Conservation (phyloP, 2,329 filamentous ascomycete genomes). For the Coniochaeta ligniaria region DNA sequence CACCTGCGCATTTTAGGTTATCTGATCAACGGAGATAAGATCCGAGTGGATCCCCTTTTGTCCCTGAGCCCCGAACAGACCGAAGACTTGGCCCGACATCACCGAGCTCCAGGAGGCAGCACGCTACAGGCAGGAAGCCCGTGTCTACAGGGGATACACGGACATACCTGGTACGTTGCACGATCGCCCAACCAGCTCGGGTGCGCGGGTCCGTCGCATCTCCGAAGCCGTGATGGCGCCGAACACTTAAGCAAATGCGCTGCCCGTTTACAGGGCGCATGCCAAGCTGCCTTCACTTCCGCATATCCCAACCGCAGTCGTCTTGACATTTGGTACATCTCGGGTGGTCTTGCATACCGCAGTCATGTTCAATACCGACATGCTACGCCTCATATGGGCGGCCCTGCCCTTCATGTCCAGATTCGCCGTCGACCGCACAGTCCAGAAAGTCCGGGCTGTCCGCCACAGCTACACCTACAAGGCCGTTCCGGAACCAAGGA, state of each 20-base stretch:
- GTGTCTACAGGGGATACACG: not conserved
- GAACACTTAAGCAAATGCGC: not conserved
- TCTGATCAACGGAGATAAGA: not conserved
- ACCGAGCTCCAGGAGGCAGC: not conserved
- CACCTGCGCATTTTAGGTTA: no score
- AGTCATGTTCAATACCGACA: not conserved
- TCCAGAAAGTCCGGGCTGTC: not conserved
- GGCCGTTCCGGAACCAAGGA: slow-evolving; percentile 6
- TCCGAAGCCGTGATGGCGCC: slow-evolving; percentile 4
- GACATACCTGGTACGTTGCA: no score
- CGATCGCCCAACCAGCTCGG: not conserved
- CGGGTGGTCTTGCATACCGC: not conserved
- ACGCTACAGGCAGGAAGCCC: not conserved
- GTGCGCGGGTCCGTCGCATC: slow-evolving; percentile 2
- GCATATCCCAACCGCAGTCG: not conserved
- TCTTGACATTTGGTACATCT: not conserved
- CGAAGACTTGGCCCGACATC: not conserved
- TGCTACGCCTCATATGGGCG: not conserved
- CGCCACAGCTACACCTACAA: slow-evolving; percentile 1
- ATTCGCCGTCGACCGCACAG: not conserved
- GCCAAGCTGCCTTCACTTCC: not conserved
- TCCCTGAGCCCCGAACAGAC: not conserved
- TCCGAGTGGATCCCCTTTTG: not conserved
- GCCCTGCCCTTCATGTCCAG: not conserved
- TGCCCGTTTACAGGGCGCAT: not conserved